Base-by-base conservation (phyloP, 2,329 filamentous ascomycete genomes). In the Ophiostoma piceae region DNA sequence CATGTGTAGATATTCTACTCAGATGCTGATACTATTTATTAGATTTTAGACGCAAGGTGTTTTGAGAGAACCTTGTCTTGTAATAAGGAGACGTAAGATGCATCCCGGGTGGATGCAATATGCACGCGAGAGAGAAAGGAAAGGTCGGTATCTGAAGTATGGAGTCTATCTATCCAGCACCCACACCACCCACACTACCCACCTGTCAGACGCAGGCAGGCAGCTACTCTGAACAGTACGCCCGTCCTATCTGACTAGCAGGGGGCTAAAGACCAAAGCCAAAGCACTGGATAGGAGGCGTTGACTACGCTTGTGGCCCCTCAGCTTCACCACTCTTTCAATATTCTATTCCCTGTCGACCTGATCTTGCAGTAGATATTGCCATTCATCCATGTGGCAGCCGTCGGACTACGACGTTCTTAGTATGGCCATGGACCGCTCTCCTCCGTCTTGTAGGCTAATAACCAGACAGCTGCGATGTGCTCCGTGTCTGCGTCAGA, bases 101-200 rank as follows among this genome's bases (percentile, higher is more conserved):
- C 57, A 62, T 62, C 14, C 57, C 57, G 57, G 9, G 57, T 62
- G 57, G 57, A 62, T 62, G 57, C 57, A 62, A 62, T 62, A 29
- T 62, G 57, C 57, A 62, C 11, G 57, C 57, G 57, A 62, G 57
- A 62, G 57, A 62, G 57, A 62, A 32, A 62, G 57, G 57, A 62
- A 62, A 62, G 57, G 57, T 62, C 57, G 57, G 51, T 4, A 57
- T 57, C 54, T 62, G 1, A 1, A 2, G 39, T 62, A 26, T 22
- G 26, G 14, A 12, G 16, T 14, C 39, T 3, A 41, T 41, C 39
- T 41, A 41, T 14, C 39, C 39, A 41, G 11, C 39, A 26, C n/a
- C 1, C 51, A 22, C 51, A 26, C 22, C 39, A 26, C n/a, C 1
- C 51, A 22, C 51, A 26, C 22, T 8, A 57, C 51, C 51, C 51